Conservation (phyloP, 2,329 filamentous ascomycete species). For the Aspergillus quadricinctus region DNA sequence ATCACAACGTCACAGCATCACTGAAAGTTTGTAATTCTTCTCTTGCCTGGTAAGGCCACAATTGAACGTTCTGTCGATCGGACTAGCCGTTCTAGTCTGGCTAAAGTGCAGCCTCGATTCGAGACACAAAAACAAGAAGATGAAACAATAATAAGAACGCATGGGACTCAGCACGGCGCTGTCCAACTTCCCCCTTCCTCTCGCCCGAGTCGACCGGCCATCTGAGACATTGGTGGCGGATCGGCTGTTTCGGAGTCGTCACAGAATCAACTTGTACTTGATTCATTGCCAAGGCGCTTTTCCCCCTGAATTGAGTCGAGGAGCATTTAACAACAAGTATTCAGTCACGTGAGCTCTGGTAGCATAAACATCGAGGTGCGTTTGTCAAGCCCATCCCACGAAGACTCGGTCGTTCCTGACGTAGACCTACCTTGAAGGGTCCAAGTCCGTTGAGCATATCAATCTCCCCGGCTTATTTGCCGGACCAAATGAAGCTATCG, state of each 20-base stretch:
- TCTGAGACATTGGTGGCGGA: not conserved
- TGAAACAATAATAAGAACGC: not conserved
- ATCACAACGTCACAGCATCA: not conserved
- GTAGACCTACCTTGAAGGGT: not conserved
- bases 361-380: not conserved
- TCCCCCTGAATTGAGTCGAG: not conserved
- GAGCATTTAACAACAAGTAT: not conserved
- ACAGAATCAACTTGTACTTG: not conserved
- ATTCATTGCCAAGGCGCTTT: not conserved
- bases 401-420: not conserved
- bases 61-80: not conserved
- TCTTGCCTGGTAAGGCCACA: not conserved
- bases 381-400: not conserved
- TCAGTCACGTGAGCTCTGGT: not conserved
- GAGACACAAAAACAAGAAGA: not conserved
- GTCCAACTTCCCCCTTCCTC: not conserved
- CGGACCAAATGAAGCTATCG: not conserved
- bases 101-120: not conserved
- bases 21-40: not conserved
- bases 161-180: not conserved
- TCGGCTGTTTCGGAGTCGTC: not conserved
- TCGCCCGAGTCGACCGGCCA: not conserved
- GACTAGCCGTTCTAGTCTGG: not conserved
- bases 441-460: not conserved
- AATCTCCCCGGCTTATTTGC: not conserved